These are phyloP conservation scores for Phylloporus arenicola DNA, from an alignment of 768 basidiomycete genomes.

Conservation along the genomic window DNA sequence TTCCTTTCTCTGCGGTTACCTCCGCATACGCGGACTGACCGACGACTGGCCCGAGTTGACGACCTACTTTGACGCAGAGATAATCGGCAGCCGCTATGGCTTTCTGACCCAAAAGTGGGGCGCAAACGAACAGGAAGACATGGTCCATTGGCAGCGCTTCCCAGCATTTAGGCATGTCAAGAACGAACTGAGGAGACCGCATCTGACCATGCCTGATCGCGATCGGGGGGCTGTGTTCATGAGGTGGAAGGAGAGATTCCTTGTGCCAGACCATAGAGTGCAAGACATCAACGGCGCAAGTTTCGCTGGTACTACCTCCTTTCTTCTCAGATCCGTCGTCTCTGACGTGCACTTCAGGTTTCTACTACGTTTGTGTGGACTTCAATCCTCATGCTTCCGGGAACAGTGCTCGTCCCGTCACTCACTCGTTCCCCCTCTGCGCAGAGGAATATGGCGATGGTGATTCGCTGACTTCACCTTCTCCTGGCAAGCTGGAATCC, in stretches of 20 bases:
- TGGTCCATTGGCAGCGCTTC: slow-evolving; percentile 93
- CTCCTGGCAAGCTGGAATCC: slow-evolving; percentile 35
- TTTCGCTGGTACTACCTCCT: slow-evolving; percentile 70
- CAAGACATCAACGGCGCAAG: slow-evolving; percentile 93
- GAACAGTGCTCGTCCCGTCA: slow-evolving; percentile 28
- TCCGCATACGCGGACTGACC: slow-evolving; percentile 88
- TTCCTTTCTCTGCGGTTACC: slow-evolving; percentile 85
- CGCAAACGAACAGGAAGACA: slow-evolving; percentile 84
- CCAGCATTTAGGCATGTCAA: slow-evolving; percentile 82
- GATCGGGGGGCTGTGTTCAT: slow-evolving; percentile 85
- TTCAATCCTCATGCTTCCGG: slow-evolving; percentile 61
- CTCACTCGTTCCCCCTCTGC: slow-evolving; percentile 34
- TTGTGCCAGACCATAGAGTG: slow-evolving; percentile 92
- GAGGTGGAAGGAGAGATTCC: slow-evolving; percentile 95
- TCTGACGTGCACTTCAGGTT: slow-evolving; percentile 46
- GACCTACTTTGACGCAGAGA: slow-evolving; percentile 95
- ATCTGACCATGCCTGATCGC: slow-evolving; percentile 70
- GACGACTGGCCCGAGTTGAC: slow-evolving; percentile 94
- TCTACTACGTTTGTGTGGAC: slow-evolving; percentile 94
- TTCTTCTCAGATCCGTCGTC: neutral
- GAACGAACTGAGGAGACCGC: slow-evolving; percentile 71
- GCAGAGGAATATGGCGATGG: slow-evolving; percentile 24
- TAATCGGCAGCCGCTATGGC: slow-evolving; percentile 86
- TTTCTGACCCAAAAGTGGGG: slow-evolving; percentile 91
- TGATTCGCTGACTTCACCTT: slow-evolving; percentile 26